Percentiles rank a stretch among this genome's conserved stretches.
Conservation (phyloP, 345 rosid species). For the Brassica nigra region DNA sequence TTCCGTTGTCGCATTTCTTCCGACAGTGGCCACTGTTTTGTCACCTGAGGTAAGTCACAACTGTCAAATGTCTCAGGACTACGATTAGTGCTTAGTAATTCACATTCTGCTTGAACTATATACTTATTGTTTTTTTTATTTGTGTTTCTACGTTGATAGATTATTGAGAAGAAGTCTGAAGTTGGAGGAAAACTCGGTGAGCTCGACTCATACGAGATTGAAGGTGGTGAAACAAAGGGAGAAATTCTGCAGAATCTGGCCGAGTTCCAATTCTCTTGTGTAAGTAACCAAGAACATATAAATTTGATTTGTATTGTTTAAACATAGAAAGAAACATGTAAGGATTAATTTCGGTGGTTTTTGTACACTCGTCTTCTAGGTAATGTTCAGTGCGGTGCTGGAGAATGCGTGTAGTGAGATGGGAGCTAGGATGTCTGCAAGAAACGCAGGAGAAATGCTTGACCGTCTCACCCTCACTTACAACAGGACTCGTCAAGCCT, state of each 20-base stretch:
- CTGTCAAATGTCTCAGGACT: conserved; percentile 26
- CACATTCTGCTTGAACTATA: conserved; percentile 13
- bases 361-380: conserved; percentile 40
- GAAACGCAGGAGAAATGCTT: conserved; percentile 97
- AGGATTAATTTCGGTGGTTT: neutral
- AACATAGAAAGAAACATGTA: neutral
- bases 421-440: conserved; percentile 87
- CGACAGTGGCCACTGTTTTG: conserved; percentile 79
- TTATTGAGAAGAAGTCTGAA: conserved; percentile 85
- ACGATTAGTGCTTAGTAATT: neutral
- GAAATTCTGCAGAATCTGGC: conserved; percentile 88
- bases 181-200: conserved; percentile 89
- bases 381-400: conserved; percentile 85
- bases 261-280: conserved; percentile 98
- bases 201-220: conserved; percentile 90
- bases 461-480: conserved; percentile 84
- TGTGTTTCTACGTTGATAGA: conserved; percentile 40
- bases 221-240: conserved; percentile 93
- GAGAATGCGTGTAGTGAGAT: conserved; percentile 88
- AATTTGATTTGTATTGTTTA: neutral
- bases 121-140: neutral
- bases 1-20: conserved; percentile 70
- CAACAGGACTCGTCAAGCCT: conserved; percentile 98
- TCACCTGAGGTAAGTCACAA: conserved; percentile 73
- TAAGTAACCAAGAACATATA: conserved; percentile 46